A percentile compares a stretch with the other conserved stretches of the same genome.
Conservation (phyloP, 768 basidiomycete species). For the Leccinum uliginosum region DNA sequence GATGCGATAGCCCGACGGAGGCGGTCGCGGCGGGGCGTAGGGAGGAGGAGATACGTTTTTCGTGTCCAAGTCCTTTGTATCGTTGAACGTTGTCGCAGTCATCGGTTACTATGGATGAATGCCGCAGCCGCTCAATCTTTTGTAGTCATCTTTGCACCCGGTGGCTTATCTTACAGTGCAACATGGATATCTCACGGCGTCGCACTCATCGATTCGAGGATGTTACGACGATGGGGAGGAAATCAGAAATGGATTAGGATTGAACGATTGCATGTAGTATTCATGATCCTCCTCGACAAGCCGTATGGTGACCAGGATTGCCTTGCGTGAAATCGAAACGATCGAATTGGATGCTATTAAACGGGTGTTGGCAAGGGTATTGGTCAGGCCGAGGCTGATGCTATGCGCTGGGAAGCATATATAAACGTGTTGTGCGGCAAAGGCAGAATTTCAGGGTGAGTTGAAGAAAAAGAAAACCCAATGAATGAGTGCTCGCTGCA, state of each 20-base stretch:
- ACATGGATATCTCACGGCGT: conserved; percentile 1
- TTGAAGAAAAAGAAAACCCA: no score
- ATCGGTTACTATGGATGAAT: no score
- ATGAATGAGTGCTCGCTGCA: no score
- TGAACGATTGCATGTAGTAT: conserved; percentile 18
- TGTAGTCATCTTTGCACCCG: no score
- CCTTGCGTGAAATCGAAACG: neutral
- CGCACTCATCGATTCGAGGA: no score
- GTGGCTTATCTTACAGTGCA: neutral
- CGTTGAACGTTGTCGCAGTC: neutral
- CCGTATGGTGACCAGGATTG: conserved; percentile 10
- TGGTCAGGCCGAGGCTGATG: no score
- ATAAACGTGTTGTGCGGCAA: no score
- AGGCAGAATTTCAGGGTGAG: no score
- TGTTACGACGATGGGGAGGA: no score
- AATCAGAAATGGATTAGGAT: neutral
- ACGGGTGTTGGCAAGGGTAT: conserved; percentile 6
- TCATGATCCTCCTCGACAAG: conserved; percentile 14
- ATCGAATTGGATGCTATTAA: neutral
- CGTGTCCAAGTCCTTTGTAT: conserved; percentile 8
- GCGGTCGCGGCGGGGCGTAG: conserved; percentile 27
- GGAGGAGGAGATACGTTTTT: conserved; percentile 17
- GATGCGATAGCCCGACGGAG: conserved; percentile 66
- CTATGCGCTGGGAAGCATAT: no score
- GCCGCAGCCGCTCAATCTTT: no score